Evolutionary conservation across 495 filamentous ascomycete genomes (phyloP), one percentile per base, ranked within the genome.

Genomic region (Mytilinidion resinicola): DNA sequence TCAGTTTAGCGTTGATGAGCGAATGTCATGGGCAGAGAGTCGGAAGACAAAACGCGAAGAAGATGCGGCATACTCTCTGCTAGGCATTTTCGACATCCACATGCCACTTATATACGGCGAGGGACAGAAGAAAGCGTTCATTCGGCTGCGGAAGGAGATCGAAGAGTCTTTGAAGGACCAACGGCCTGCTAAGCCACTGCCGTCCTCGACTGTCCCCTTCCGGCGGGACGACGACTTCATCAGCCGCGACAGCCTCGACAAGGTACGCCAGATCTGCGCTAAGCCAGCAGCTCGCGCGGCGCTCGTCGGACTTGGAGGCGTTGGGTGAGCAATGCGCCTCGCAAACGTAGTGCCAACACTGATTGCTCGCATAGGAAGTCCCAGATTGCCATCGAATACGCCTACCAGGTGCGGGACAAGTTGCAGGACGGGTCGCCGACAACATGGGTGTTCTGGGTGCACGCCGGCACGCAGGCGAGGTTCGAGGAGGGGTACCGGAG

Each of bases 1-100:
- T 41, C 20, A 39, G 15, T 55, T 55, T 19, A 57, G 34, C 38
- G 46, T 62, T 14, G 55, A 38, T n/a, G n/a, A n/a, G n/a, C n/a
- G n/a, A n/a, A n/a, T n/a, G n/a, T n/a, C n/a, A n/a, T n/a, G n/a
- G n/a, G 19, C 36, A 62, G 36, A 19, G 46, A 37, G 21, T 38
- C 54, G 49, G 6, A 14, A 51, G 12, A 51, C 49, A 8, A 34
- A 51, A 21, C 49, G 11, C 17, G 12, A 51, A 37, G 49, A 51
- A 51, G 49, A 51, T 51, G 15, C 7, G 20, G 49, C 49, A 30
- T 51, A 51, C 34, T 51, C 49, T 21, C 34, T 51, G 21, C 20
- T 51, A 10, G 49, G 49, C 20, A 51, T 51, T 34, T 51, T 51
- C 15, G 49, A 51, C 20, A 17, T n/a, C n/a, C n/a, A n/a, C n/a